Conservation (phyloP, 2,329 filamentous ascomycete species). For the Aspergillus proliferans region DNA sequence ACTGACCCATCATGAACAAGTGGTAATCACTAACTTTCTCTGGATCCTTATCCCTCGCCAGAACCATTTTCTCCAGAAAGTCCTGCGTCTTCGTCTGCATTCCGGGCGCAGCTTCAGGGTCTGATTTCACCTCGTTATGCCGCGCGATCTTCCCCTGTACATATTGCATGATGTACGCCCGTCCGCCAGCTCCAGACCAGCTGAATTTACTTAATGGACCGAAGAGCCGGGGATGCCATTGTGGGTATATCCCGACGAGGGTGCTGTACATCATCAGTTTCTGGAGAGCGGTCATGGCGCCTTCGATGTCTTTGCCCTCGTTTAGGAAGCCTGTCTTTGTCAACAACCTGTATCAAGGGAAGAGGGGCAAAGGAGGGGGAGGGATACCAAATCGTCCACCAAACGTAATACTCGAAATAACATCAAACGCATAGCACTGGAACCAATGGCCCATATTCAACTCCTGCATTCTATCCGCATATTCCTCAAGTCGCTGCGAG, state of each 20-base stretch:
- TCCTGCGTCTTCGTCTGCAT: slow-evolving; percentile 21
- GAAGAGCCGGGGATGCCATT: slow-evolving; percentile 33
- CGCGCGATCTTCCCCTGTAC: slow-evolving; percentile 27
- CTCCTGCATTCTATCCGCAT: slow-evolving; percentile 19
- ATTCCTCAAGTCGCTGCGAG: slow-evolving; percentile 30
- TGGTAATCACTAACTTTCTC: slow-evolving; percentile 37
- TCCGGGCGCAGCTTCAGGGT: slow-evolving; percentile 4
- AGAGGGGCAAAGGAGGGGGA: neutral
- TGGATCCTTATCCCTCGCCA: slow-evolving; percentile 37
- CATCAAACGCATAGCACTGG: slow-evolving; percentile 34
- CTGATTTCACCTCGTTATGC: slow-evolving; percentile 16
- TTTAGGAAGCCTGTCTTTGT: slow-evolving; percentile 42
- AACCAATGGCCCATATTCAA: slow-evolving; percentile 38
- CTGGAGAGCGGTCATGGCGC: slow-evolving; percentile 37
- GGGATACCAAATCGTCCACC: slow-evolving; percentile 21
- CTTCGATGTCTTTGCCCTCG: slow-evolving; percentile 40
- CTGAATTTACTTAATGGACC: slow-evolving; percentile 22
- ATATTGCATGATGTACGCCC: slow-evolving; percentile 28
- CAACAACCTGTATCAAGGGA: slow-evolving; percentile 13
- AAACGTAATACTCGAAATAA: slow-evolving; percentile 48
- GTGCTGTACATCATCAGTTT: slow-evolving; percentile 31
- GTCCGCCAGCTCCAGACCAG: slow-evolving; percentile 24
- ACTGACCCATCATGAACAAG: slow-evolving; percentile 32
- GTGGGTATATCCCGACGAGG: slow-evolving; percentile 38
- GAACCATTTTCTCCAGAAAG: slow-evolving; percentile 41